Percentiles rank a stretch among this genome's conserved stretches.
These are phyloP conservation scores for Rubia occidens DNA, from an alignment of 305 asterid species.

Conservation along the genomic window DNA sequence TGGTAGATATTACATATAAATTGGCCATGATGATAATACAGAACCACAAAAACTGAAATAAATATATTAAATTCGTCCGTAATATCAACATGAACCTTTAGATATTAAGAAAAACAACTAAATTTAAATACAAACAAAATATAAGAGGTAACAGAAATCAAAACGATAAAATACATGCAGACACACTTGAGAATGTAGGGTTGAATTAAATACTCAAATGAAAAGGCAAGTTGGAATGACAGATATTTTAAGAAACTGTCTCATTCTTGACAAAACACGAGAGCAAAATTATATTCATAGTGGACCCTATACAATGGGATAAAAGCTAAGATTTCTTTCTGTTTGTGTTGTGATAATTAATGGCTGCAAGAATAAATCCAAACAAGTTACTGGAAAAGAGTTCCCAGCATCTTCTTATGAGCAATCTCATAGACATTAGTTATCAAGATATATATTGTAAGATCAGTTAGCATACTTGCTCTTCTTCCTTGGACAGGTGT, in stretches of 20 bases:
- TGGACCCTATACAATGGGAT: neutral
- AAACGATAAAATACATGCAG: neutral
- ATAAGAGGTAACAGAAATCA: neutral
- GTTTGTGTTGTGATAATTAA: neutral
- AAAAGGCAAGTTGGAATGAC: neutral
- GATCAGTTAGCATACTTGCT: constrained; percentile 26
- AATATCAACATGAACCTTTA: neutral
- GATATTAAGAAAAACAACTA: neutral
- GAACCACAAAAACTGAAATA: neutral
- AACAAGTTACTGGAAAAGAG: neutral
- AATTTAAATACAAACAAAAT: neutral
- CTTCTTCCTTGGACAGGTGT: constrained; percentile 46
- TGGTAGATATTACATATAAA: neutral
- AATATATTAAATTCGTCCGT: neutral
- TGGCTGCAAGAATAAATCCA: constrained; percentile 1
- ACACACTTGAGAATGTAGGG: neutral
- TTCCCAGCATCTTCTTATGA: neutral
- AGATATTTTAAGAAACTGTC: neutral
- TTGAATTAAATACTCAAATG: neutral
- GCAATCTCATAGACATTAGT: neutral
- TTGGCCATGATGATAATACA: neutral
- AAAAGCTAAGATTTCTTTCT: neutral
- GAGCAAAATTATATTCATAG: neutral
- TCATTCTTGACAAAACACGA: neutral
- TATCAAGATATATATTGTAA: neutral